Evolutionary conservation across 441 rosid species (phyloP), one percentile per base, ranked within the genome.

Genomic region (Eruca vesicaria): DNA sequence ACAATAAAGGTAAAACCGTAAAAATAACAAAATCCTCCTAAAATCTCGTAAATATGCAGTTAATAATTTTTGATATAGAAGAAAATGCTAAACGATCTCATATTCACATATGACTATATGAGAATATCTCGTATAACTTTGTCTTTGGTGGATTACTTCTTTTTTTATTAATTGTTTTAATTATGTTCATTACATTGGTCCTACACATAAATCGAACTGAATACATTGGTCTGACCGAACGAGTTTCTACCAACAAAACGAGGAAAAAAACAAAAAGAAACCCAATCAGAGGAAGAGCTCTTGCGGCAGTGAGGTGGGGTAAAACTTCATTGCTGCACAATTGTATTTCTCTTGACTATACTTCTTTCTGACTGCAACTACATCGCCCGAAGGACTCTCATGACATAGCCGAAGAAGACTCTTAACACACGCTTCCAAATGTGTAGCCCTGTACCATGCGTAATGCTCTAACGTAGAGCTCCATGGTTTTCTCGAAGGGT

Each of bases 341-440:
- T 95, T 91, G 83, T 89, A 93, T 86, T 91, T 95, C 55, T 95
- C 95, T 63, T 87, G 94, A 78, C 92, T 89, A 79, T 95, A 95
- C 77, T 95, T 95, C 78, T 93, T 96, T 72, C 95, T 88, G 61
- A 95, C 71, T 58, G 98, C 94, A 14, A 90, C 90, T 68, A 93
- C 79, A 23, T 83, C 85, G 5, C 87, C 80, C 74, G 78, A 79
- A 15, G 85, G 79, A 79, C 74, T 72, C 77, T 71, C 78, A 52
- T 83, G 80, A 71, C 88, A 93, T 33, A 93, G 73, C 33, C 84
- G 84, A 77, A 87, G 90, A 29, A 95, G 90, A 48, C 85, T 92
- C 78, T 81, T 89, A 2, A 87, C 97, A 68, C 98, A 95, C 63
- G 80, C 83, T 10, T 70, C 58, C 84, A 95, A 66, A 74, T 93